Evolutionary conservation across 306 rosid species (phyloP).

Genomic region (Canavalia ensiformis): DNA sequence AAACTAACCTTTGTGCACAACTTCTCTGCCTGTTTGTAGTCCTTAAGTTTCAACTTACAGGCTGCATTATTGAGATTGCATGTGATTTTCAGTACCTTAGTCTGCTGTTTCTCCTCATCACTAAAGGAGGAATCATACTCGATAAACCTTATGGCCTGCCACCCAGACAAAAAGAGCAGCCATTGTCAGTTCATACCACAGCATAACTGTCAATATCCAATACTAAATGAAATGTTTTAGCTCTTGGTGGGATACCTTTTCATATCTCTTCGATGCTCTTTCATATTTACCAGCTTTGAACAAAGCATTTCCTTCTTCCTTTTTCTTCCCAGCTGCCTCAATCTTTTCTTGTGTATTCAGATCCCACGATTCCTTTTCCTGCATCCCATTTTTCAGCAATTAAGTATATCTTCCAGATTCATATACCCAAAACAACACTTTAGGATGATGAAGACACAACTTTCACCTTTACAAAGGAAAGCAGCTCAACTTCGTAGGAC

Average conservation of each 20-base stretch:
- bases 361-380: slow-evolving; percentile 79
- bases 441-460: neutral
- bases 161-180: neutral
- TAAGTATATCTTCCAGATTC: neutral
- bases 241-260: slow-evolving; percentile 53
- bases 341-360: slow-evolving; percentile 63
- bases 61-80: slow-evolving; percentile 91
- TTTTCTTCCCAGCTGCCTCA: slow-evolving; percentile 74
- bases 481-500: slow-evolving; percentile 78
- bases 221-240: neutral
- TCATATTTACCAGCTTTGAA: slow-evolving; percentile 64
- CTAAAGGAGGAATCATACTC: slow-evolving; percentile 71
- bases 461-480: slow-evolving; percentile 79
- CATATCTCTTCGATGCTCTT: slow-evolving; percentile 66
- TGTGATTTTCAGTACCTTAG: slow-evolving; percentile 76
- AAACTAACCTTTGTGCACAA: slow-evolving; percentile 79
- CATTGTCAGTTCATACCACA: slow-evolving; percentile 31
- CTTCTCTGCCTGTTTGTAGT: slow-evolving; percentile 78
- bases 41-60: slow-evolving; percentile 83
- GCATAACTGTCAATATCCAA: neutral
- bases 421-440: neutral
- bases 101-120: slow-evolving; percentile 74
- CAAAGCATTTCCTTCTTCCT: slow-evolving; percentile 79
- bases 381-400: neutral
- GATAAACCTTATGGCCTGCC: slow-evolving; percentile 75